Evolutionary conservation across 257 asterid genomes (phyloP).

Genomic region (Solanum piurae): DNA sequence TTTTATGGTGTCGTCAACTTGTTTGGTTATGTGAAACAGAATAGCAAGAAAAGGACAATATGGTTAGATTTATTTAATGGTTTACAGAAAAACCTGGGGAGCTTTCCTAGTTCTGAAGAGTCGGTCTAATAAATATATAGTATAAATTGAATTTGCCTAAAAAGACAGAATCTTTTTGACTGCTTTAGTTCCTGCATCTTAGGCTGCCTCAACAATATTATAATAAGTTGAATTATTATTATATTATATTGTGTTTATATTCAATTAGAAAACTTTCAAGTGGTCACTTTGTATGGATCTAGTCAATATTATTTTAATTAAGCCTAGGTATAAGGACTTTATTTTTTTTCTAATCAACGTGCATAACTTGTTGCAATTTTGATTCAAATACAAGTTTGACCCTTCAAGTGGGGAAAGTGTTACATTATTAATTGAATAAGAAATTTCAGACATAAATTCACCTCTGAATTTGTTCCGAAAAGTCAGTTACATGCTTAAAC

Average conservation of each 20-base stretch:
- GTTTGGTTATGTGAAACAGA: not conserved
- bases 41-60: not conserved
- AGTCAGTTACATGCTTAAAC: no score
- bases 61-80: not conserved
- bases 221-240: not conserved
- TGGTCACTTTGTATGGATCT: not conserved
- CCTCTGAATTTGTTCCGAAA: fast-evolving
- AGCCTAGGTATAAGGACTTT: not conserved
- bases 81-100: not conserved
- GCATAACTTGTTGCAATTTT: not conserved
- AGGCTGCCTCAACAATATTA: constrained; percentile 5
- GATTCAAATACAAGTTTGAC: not conserved
- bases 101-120: constrained; percentile 10
- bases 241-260: not conserved
- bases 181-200: constrained; percentile 21
- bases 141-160: not conserved
- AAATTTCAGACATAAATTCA: no score
- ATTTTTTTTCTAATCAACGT: not conserved
- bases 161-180: not conserved
- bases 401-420: not conserved
- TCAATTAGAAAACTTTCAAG: not conserved
- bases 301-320: not conserved
- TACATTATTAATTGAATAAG: not conserved
- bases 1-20: not conserved
- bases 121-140: not conserved